A percentile compares a stretch with the other conserved stretches of the same genome.
Evolutionary conservation across 805 yeast genomes (phyloP).

Genomic region (Yarrowia sp.): DNA sequence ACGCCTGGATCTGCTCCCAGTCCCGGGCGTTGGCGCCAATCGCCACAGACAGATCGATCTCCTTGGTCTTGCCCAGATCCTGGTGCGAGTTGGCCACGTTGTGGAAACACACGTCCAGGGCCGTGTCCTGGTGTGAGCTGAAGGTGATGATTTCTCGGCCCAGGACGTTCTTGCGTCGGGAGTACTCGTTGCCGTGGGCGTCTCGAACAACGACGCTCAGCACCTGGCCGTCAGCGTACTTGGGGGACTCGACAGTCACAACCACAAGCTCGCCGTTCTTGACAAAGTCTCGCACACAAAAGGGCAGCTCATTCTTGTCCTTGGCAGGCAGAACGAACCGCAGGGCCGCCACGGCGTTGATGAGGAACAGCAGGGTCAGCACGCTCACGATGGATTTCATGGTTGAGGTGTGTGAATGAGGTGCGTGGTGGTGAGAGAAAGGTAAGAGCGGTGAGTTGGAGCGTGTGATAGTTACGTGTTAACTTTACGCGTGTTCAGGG

Average conservation of each 20-base stretch:
- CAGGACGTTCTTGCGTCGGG: conserved; percentile 75
- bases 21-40: conserved; percentile 97
- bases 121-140: conserved; percentile 80
- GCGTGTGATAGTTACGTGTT: conserved; percentile 33
- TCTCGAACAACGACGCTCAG: conserved; percentile 67
- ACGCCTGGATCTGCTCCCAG: conserved; percentile 93
- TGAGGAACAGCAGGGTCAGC: conserved; percentile 36
- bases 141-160: conserved; percentile 80
- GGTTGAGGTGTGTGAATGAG: conserved; percentile 2
- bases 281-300: conserved; percentile 93
- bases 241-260: conserved; percentile 79
- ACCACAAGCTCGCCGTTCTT: conserved; percentile 85
- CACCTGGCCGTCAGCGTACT: conserved; percentile 84
- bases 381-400: conserved; percentile 33
- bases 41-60: conserved; percentile 88
- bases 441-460: background rate
- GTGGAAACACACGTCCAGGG: conserved; percentile 91
- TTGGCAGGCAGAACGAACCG: conserved; percentile 49
- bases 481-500: conserved; percentile 38
- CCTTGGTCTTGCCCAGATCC: conserved; percentile 62
- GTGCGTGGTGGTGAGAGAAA: conserved; percentile 4
- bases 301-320: conserved; percentile 54
- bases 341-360: conserved; percentile 44
- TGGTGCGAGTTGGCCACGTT: conserved; percentile 53
- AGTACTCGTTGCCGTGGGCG: conserved; percentile 83